Percentiles rank a stretch among this genome's conserved stretches.
These are phyloP conservation scores for Syzygium malaccense DNA, from an alignment of 441 rosid species.

Conservation along the genomic window DNA sequence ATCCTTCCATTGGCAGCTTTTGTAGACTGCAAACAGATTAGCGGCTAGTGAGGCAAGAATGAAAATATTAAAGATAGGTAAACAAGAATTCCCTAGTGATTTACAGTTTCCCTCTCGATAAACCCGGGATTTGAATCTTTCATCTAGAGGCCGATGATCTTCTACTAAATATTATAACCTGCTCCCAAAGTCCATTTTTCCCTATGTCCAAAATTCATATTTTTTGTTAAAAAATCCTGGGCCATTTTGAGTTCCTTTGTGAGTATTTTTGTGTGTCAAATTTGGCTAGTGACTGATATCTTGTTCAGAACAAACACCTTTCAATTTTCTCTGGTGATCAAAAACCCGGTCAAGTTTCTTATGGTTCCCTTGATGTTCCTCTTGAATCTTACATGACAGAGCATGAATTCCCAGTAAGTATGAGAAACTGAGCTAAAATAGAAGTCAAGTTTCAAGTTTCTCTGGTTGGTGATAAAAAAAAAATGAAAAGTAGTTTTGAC, in stretches of 20 bases:
- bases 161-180: background rate
- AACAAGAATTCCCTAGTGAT: background rate
- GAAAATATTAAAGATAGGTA: no score
- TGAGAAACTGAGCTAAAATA: background rate
- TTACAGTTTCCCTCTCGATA: background rate
- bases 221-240: background rate
- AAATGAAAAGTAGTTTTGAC: slow-evolving; percentile 85
- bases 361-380: background rate
- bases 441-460: slow-evolving; percentile 94
- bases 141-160: background rate
- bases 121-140: background rate
- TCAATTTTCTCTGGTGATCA: background rate
- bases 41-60: no score
- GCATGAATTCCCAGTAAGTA: background rate
- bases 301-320: background rate
- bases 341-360: background rate
- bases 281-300: background rate
- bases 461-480: slow-evolving; percentile 84
- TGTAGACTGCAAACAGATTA: no score
- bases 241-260: background rate
- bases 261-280: background rate
- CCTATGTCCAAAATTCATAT: background rate
- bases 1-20: no score
- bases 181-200: background rate
- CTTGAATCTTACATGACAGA: background rate